Evolutionary conservation across 768 basidiomycete genomes (phyloP).

Genomic region (Termitomyces sp.): DNA sequence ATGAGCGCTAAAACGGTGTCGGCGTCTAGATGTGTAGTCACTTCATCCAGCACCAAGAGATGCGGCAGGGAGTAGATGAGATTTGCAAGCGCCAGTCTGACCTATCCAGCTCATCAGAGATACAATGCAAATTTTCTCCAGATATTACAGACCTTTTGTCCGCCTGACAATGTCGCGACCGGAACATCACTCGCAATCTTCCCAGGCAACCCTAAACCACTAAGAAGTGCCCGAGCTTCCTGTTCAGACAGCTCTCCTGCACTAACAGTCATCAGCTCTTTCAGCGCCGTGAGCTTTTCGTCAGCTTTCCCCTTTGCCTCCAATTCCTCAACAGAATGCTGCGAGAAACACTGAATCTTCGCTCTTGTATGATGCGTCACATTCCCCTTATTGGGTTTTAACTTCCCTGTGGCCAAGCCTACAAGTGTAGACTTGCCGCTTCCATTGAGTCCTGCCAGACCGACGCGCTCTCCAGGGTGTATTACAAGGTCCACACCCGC

Average conservation of each 20-base stretch:
- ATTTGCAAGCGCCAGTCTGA: constrained; percentile 53
- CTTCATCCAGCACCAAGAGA: constrained; percentile 52
- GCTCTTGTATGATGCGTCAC: constrained; percentile 48
- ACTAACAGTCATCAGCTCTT: constrained; percentile 14
- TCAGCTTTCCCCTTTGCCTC: constrained; percentile 23
- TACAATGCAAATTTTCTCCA: background rate
- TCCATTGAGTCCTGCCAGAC: constrained; percentile 29
- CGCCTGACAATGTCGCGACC: constrained; percentile 43
- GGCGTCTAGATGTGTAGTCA: constrained; percentile 65
- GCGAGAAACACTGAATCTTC: constrained; percentile 55
- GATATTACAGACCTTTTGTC: constrained; percentile 36
- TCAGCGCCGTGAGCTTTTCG: constrained; percentile 13
- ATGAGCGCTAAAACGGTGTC: constrained; percentile 54
- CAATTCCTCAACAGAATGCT: constrained; percentile 53
- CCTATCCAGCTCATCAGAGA: constrained; percentile 23
- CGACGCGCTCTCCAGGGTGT: constrained; percentile 21
- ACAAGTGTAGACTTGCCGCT: constrained; percentile 43
- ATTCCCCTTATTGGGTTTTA: constrained; percentile 39
- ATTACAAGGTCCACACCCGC: constrained; percentile 17
- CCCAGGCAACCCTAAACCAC: constrained; percentile 37
- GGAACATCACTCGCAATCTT: constrained; percentile 36
- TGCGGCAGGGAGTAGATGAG: constrained; percentile 50
- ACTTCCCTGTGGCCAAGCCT: constrained; percentile 11
- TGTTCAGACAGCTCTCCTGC: constrained; percentile 26
- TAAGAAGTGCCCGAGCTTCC: constrained; percentile 34